Evolutionary conservation across 2,329 filamentous ascomycete genomes (phyloP).

Genomic region (Thielaviopsis musarum): DNA sequence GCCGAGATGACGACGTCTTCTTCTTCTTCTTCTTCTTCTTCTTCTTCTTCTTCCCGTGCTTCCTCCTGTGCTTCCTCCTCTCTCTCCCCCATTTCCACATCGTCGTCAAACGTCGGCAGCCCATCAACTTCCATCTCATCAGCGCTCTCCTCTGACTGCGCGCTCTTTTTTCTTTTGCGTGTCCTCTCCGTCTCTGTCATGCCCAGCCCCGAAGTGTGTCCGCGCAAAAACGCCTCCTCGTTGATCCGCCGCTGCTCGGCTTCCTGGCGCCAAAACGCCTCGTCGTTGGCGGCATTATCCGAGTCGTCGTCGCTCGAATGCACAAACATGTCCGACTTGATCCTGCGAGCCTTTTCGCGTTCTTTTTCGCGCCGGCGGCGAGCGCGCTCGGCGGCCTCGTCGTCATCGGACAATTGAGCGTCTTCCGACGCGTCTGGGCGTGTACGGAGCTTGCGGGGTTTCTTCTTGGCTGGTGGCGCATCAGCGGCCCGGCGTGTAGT

Average conservation of each 20-base stretch:
- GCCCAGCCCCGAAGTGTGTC: background rate
- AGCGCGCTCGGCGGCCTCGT: constrained; percentile 48
- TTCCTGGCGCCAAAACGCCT: constrained; percentile 64
- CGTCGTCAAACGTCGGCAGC: constrained; percentile 4
- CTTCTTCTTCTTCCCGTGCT: background rate
- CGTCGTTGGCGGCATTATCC: constrained; percentile 54
- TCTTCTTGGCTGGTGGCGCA: constrained; percentile 29
- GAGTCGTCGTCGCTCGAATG: constrained; percentile 75
- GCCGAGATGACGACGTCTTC: background rate
- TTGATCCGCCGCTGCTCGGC: constrained; percentile 26
- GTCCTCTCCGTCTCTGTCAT: background rate
- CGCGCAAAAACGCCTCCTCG: constrained; percentile 9
- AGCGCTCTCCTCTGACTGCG: constrained; percentile 6
- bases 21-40: background rate
- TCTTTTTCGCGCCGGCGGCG: constrained; percentile 48
- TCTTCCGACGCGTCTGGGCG: too few relatives aligned
- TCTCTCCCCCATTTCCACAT: background rate
- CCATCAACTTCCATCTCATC: constrained; percentile 3
- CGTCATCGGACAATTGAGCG: too few relatives aligned
- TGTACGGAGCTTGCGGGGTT: constrained; percentile 18
- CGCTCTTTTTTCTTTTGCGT: constrained; percentile 8
- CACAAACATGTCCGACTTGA: constrained; percentile 75
- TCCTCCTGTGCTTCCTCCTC: background rate
- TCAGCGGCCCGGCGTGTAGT: constrained; percentile 38
- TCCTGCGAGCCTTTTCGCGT: constrained; percentile 56